Conservation (phyloP, 805 yeast species). For the Starmerella riodocensis region DNA sequence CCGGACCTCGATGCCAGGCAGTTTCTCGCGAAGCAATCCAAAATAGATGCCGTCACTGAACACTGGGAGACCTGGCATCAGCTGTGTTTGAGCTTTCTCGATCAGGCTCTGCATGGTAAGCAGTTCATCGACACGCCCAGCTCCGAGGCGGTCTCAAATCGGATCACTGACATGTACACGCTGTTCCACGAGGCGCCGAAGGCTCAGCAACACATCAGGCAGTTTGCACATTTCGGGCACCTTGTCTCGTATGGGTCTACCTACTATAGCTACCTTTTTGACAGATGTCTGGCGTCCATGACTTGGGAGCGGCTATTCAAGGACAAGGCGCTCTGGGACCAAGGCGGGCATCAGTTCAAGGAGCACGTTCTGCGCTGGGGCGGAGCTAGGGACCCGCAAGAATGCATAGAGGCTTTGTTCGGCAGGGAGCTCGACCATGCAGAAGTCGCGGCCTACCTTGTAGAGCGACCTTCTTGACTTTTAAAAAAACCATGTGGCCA, state of each 20-base stretch:
- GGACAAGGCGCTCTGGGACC: slow-evolving; percentile 53
- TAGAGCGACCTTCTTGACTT: too few species aligned
- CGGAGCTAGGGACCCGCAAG: slow-evolving; percentile 83
- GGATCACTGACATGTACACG: slow-evolving; percentile 43
- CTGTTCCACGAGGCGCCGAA: slow-evolving; percentile 45
- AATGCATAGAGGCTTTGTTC: slow-evolving; percentile 64
- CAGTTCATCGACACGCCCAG: slow-evolving; percentile 6
- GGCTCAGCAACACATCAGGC: slow-evolving; percentile 39
- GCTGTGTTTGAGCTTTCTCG: slow-evolving; percentile 77
- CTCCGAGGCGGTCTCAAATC: slow-evolving; percentile 40
- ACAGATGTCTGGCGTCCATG: slow-evolving; percentile 80
- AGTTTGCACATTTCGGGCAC: slow-evolving; percentile 95
- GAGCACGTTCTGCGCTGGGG: slow-evolving; percentile 77
- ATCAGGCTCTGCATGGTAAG: slow-evolving; percentile 58
- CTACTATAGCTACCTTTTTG: slow-evolving; percentile 81
- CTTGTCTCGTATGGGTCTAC: slow-evolving; percentile 86
- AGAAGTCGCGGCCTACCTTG: too few species aligned
- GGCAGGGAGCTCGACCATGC: slow-evolving; percentile 32
- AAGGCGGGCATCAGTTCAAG: slow-evolving; percentile 64
- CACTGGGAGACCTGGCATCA: slow-evolving; percentile 74
- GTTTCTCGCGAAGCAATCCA: slow-evolving; percentile 10
- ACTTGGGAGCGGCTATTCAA: slow-evolving; percentile 66
- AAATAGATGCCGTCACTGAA: slow-evolving; percentile 29
- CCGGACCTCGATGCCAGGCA: slow-evolving; percentile 9
- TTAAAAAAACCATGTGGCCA: too few species aligned